A percentile compares a stretch with the other conserved stretches of the same genome.
Conservation (phyloP, 2,329 filamentous ascomycete genomes). For the Scolecobasidium constrictum region DNA sequence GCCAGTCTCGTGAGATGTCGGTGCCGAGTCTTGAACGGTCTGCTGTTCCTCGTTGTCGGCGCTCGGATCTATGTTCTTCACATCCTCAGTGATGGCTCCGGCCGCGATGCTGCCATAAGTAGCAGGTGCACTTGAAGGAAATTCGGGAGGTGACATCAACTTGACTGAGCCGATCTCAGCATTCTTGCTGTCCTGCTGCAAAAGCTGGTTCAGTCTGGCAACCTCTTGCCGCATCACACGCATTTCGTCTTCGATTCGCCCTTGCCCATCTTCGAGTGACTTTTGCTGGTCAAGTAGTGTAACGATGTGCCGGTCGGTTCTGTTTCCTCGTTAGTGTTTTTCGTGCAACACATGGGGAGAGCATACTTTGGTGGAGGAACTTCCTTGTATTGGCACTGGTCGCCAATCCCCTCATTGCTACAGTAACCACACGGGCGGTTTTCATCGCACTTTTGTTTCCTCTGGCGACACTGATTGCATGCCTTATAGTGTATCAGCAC, state of each 20-base stretch:
- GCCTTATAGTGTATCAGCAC: conserved; percentile 42
- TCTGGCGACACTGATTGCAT: conserved; percentile 43
- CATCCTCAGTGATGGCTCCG: conserved; percentile 9
- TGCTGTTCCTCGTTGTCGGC: background rate
- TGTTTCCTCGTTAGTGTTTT: background rate
- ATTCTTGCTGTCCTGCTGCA: background rate
- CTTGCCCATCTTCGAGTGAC: background rate
- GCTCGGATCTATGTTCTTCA: background rate
- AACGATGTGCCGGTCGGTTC: conserved; percentile 3
- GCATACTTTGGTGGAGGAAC: conserved; percentile 74
- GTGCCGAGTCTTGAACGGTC: background rate
- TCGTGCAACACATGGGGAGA: background rate
- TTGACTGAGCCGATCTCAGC: too few relatives aligned
- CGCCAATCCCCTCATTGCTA: conserved; percentile 70
- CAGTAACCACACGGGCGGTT: conserved; percentile 46
- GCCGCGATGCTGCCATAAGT: background rate
- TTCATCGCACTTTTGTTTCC: conserved; percentile 32
- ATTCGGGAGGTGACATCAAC: background rate
- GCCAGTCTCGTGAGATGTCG: conserved; percentile 7
- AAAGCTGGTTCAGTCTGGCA: background rate
- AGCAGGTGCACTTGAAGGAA: background rate
- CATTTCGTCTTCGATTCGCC: too few relatives aligned
- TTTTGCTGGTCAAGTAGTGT: background rate
- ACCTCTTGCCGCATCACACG: background rate
- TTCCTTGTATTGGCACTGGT: conserved; percentile 79